These are phyloP conservation scores for Scutellaria barbata DNA, from an alignment of 257 asterid genomes.

Conservation along the genomic window DNA sequence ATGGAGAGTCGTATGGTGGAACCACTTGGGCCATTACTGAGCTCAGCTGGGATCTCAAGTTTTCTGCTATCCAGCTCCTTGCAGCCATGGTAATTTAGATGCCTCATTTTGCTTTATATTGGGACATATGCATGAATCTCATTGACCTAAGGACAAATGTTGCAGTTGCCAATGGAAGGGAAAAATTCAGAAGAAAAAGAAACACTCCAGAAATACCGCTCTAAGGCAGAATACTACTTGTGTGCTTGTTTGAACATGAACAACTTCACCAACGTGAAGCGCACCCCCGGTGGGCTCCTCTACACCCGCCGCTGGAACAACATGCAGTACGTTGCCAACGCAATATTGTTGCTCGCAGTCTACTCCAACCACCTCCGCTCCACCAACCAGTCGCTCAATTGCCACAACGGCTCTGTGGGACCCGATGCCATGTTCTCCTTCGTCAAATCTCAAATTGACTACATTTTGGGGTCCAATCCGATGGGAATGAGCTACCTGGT, in stretches of 20 bases:
- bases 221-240: slow-evolving; percentile 66
- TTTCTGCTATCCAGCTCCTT: slow-evolving; percentile 72
- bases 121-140: neutral
- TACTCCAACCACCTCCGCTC: slow-evolving; percentile 62
- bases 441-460: slow-evolving; percentile 61
- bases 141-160: neutral
- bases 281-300: slow-evolving; percentile 65
- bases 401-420: slow-evolving; percentile 40
- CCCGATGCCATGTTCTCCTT: slow-evolving; percentile 43
- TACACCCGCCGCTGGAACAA: slow-evolving; percentile 77
- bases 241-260: slow-evolving; percentile 73
- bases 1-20: slow-evolving; percentile 74
- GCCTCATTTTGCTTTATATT: too few species aligned
- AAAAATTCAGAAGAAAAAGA: slow-evolving; percentile 38
- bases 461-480: slow-evolving; percentile 73
- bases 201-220: slow-evolving; percentile 49
- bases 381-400: slow-evolving; percentile 42
- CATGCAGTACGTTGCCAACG: slow-evolving; percentile 71
- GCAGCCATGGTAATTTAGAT: slow-evolving; percentile 71
- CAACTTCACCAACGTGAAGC: slow-evolving; percentile 49
- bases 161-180: slow-evolving; percentile 53
- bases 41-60: slow-evolving; percentile 92
- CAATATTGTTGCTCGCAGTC: slow-evolving; percentile 47
- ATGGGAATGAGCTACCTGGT: slow-evolving; percentile 70
- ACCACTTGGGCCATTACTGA: slow-evolving; percentile 87